These are phyloP conservation scores for Hypomontagnella submonticulosa DNA, from an alignment of 495 filamentous ascomycete species.

Conservation along the genomic window DNA sequence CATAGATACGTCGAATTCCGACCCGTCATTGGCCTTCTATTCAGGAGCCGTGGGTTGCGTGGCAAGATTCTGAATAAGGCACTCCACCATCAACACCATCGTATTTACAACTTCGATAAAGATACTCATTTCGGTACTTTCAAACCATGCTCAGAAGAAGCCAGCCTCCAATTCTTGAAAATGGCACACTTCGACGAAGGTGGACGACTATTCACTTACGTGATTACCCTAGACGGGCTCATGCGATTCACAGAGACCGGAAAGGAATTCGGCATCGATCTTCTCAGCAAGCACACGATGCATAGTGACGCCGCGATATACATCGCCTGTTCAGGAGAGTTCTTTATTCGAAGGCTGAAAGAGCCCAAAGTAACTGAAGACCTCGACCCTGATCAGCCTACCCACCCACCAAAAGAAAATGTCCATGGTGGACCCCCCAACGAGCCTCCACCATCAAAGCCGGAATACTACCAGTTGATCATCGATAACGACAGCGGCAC, in stretches of 20 bases:
- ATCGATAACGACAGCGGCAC: conserved; percentile 97
- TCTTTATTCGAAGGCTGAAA: conserved; percentile 79
- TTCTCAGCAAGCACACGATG: conserved; percentile 94
- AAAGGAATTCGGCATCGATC: conserved; percentile 91
- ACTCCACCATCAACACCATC: conserved; percentile 87
- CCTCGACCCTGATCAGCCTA: conserved; percentile 37
- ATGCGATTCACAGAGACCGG: conserved; percentile 94
- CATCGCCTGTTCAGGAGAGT: conserved; percentile 91
- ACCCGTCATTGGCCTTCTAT: conserved; percentile 90
- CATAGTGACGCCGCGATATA: conserved; percentile 91
- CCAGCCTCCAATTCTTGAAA: conserved; percentile 82
- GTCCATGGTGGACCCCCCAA: conserved; percentile 52
- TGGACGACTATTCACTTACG: conserved; percentile 89
- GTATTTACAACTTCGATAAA: conserved; percentile 87
- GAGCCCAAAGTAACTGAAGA: conserved; percentile 36
- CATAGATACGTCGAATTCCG: conserved; percentile 93
- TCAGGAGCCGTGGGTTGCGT: conserved; percentile 76
- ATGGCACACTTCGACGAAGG: conserved; percentile 88
- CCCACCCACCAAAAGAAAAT: conserved; percentile 41
- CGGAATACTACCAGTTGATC: conserved; percentile 80
- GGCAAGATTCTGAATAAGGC: conserved; percentile 84
- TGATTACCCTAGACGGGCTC: conserved; percentile 85
- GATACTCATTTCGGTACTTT: conserved; percentile 73
- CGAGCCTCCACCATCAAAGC: conserved; percentile 63
- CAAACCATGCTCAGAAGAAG: conserved; percentile 63